Evolutionary conservation across 805 yeast species (phyloP).

Genomic region (Ogataea glucozyma): DNA sequence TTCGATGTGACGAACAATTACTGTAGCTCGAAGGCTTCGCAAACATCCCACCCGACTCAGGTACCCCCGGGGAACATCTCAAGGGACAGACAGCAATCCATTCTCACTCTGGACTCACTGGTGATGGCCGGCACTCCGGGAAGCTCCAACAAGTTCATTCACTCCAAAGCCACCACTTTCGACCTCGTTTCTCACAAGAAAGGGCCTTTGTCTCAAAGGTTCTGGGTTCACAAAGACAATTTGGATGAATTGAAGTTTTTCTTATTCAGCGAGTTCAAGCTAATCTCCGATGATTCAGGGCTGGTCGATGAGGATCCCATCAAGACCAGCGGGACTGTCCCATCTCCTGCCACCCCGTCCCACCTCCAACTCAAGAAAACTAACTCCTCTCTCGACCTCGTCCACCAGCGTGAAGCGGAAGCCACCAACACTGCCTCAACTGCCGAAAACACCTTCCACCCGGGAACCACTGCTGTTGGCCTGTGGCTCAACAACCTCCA

Average conservation of each 20-base stretch:
- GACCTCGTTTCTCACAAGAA: slow-evolving; percentile 39
- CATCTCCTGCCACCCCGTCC: no score
- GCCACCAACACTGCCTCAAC: background rate
- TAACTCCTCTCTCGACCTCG: slow-evolving; percentile 14
- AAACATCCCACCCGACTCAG: slow-evolving; percentile 21
- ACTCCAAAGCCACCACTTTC: slow-evolving; percentile 34
- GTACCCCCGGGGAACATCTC: slow-evolving; percentile 28
- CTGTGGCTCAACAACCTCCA: slow-evolving; percentile 34
- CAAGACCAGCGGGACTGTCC: no score
- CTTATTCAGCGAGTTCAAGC: slow-evolving; percentile 44
- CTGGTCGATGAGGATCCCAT: slow-evolving; percentile 30
- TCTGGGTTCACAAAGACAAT: slow-evolving; percentile 64
- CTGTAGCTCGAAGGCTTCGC: slow-evolving; percentile 11
- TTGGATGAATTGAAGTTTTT: slow-evolving; percentile 52
- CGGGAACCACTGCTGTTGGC: slow-evolving; percentile 29
- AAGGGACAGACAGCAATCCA: slow-evolving; percentile 14
- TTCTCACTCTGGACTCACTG: slow-evolving; percentile 28
- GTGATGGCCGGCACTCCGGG: slow-evolving; percentile 15
- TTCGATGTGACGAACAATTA: slow-evolving; percentile 47
- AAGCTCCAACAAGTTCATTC: slow-evolving; percentile 13
- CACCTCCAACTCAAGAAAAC: slow-evolving; percentile 18
- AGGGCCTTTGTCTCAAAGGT: slow-evolving; percentile 39
- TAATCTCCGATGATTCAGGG: slow-evolving; percentile 37
- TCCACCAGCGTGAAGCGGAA: background rate
- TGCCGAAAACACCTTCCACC: slow-evolving; percentile 26